Conservation (phyloP, 805 yeast species). For the Ogataea nitratoaversa region DNA sequence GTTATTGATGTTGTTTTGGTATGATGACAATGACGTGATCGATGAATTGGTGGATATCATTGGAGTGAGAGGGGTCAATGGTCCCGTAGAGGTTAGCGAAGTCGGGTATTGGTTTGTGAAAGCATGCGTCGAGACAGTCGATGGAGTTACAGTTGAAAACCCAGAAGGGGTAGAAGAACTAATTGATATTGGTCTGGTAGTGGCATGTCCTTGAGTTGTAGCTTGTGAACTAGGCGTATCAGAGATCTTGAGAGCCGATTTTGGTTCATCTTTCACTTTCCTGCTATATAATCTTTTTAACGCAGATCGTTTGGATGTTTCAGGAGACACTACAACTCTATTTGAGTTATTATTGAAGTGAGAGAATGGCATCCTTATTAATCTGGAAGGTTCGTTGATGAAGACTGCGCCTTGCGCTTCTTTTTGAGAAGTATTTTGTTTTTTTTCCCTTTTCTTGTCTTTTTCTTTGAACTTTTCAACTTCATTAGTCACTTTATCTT, state of each 20-base stretch:
- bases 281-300: constrained; percentile 14
- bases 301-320: constrained; percentile 9
- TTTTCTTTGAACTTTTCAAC: neutral
- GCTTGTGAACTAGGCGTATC: neutral
- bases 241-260: neutral
- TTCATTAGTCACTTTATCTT: neutral
- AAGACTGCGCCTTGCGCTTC: neutral
- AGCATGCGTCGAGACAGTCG: constrained; percentile 9
- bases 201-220: neutral
- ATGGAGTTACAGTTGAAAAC: neutral
- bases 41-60: constrained; percentile 23
- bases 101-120: constrained; percentile 1
- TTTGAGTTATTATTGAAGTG: neutral
- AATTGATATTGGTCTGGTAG: neutral
- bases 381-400: neutral
- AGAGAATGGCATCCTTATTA: constrained; percentile 7
- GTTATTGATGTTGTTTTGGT: constrained; percentile 3
- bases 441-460: neutral
- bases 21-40: constrained; percentile 13
- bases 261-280: constrained; percentile 11
- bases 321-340: neutral
- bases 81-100: neutral
- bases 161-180: constrained; percentile 6
- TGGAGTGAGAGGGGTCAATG: constrained; percentile 22
- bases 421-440: neutral